These are phyloP conservation scores for Breviolum minutum DNA, from an alignment of 73 alveolate species.

Conservation along the genomic window DNA sequence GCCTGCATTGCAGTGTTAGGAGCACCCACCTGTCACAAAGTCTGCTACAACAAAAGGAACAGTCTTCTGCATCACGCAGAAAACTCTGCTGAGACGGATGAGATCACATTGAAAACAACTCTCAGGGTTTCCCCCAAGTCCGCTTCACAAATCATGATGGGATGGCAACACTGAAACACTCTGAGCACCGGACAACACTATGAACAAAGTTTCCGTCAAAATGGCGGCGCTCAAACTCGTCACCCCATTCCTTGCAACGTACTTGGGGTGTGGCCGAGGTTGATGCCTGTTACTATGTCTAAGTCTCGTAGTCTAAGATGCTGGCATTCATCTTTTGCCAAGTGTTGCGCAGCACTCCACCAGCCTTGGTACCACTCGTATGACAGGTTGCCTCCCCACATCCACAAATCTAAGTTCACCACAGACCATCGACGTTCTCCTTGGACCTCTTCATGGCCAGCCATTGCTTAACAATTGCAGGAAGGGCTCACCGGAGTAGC, in stretches of 20 bases:
- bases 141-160: no score
- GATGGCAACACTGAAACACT: background rate
- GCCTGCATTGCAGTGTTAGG: conserved; percentile 14
- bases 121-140: no score
- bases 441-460: conserved; percentile 2
- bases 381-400: background rate
- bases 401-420: background rate
- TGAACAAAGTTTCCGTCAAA: conserved; percentile 68
- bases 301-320: background rate
- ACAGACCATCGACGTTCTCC: conserved; percentile 44
- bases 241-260: conserved; percentile 69
- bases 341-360: conserved; percentile 61
- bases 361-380: background rate
- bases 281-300: background rate
- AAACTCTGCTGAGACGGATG: no score
- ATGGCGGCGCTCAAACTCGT: conserved; percentile 83
- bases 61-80: no score
- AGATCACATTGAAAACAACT: no score
- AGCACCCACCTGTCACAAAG: background rate
- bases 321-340: conserved; percentile 48
- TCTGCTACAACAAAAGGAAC: background rate
- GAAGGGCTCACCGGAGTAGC: background rate
- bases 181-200: background rate
- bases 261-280: background rate
- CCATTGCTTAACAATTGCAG: conserved; percentile 51